These are phyloP conservation scores for Argentina anserina DNA, from an alignment of 306 rosid species.

Conservation along the genomic window DNA sequence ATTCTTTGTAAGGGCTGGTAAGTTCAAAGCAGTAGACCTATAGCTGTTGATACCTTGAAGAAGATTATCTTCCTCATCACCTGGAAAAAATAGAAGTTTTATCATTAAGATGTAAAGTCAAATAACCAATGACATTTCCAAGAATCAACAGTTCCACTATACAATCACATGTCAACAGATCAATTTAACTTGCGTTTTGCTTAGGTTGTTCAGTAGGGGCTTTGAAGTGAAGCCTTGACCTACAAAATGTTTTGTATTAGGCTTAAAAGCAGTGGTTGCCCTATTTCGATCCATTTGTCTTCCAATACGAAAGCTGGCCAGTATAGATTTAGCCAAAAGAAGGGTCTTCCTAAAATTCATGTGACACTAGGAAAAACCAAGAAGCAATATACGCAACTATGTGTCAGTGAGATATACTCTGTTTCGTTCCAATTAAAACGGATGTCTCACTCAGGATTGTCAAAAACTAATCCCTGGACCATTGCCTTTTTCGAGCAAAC, in stretches of 20 bases:
- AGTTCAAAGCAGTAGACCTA: conserved; percentile 47
- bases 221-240: not conserved
- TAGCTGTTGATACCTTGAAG: conserved; percentile 65
- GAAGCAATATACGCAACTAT: not conserved
- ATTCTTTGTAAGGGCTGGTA: conserved; percentile 48
- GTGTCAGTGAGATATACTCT: not conserved
- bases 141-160: conserved; percentile 1
- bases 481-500: not conserved
- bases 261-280: not conserved
- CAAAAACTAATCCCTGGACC: not conserved
- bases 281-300: not conserved
- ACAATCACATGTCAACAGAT: not conserved
- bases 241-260: not conserved
- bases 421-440: no score
- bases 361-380: not conserved
- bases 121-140: not conserved
- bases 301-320: no score
- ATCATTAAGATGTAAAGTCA: conserved; percentile 17
- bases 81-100: conserved; percentile 23
- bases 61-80: conserved; percentile 68
- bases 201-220: not conserved
- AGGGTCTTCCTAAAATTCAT: not conserved
- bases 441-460: no score
- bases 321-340: no score
- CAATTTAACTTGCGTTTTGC: not conserved